A percentile compares a stretch with the other conserved stretches of the same genome.
phyloP scores from a whole-genome alignment of 164 flowering plant genomes.

The Akebia trifoliata region DNA sequence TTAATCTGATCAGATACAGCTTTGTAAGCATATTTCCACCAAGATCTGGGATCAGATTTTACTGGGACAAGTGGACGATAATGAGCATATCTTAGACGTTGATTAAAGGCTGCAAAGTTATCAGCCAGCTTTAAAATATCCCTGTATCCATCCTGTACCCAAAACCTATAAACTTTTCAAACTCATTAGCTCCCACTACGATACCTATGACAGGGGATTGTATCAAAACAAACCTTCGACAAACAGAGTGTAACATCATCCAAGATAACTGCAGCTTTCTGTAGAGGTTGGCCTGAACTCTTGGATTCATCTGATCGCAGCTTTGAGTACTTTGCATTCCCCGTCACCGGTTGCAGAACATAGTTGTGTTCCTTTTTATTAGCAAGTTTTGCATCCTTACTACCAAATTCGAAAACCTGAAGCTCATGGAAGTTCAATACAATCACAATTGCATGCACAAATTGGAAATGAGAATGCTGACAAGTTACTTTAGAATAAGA shows the following conservation, averaged over 20 bases:
- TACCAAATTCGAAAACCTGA: conserved; percentile 76
- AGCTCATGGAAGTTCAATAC: conserved; percentile 8
- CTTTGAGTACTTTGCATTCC: conserved; percentile 83
- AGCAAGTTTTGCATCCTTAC: conserved; percentile 51
- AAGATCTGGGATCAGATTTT: conserved; percentile 65
- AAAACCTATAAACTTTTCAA: conserved; percentile 2
- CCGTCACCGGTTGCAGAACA: conserved; percentile 85
- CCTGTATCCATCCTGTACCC: conserved; percentile 80
- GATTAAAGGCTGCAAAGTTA: conserved; percentile 86
- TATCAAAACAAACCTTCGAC: conserved; percentile 55
- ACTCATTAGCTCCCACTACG: background rate
- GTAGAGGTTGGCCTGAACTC: conserved; percentile 50
- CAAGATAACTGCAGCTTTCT: conserved; percentile 73
- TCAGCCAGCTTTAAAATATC: conserved; percentile 82
- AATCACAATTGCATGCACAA: background rate
- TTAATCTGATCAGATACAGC: conserved; percentile 72
- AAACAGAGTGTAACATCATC: conserved; percentile 94
- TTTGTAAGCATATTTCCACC: conserved; percentile 93
- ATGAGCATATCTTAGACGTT: conserved; percentile 83
- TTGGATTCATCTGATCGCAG: conserved; percentile 40
- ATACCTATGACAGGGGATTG: conserved; percentile 7
- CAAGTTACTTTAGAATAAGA: background rate
- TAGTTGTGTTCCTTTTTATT: conserved; percentile 50
- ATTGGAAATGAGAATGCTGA: background rate
- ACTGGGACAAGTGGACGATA: conserved; percentile 73